Evolutionary conservation across 768 basidiomycete species (phyloP).

Genomic region (Macrolepiota albuminosa): DNA sequence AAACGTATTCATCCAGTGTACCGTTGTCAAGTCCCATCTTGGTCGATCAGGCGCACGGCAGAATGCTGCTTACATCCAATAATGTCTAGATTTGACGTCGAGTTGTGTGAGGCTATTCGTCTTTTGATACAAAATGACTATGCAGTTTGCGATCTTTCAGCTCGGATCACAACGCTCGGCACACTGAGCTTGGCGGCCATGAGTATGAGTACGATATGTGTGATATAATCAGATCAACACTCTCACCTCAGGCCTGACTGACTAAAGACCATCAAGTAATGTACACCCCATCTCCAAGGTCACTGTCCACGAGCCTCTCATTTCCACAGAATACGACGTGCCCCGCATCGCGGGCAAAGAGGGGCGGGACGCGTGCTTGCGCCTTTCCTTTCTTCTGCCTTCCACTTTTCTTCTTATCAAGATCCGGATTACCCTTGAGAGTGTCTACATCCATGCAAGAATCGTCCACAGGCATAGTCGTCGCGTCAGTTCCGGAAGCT

Average conservation of each 20-base stretch:
- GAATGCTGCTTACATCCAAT: background rate
- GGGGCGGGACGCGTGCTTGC: conserved; percentile 43
- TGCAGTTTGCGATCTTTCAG: background rate
- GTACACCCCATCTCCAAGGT: conserved; percentile 21
- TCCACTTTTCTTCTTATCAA: background rate
- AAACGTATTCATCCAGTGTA: background rate
- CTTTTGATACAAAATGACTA: background rate
- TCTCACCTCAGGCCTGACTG: background rate
- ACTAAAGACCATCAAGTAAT: conserved; percentile 15
- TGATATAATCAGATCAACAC: background rate
- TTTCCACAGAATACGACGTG: conserved; percentile 69
- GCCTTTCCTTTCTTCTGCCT: conserved; percentile 14
- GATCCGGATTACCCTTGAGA: background rate
- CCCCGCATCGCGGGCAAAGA: conserved; percentile 59
- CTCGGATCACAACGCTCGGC: background rate
- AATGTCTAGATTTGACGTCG: background rate
- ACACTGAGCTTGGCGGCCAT: background rate
- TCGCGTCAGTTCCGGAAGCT: background rate
- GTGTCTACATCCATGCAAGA: conserved; percentile 1
- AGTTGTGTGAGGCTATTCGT: background rate
- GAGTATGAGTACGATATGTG: no score
- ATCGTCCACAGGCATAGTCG: background rate
- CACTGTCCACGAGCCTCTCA: conserved; percentile 31
- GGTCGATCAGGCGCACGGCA: background rate
- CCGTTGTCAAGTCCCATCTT: background rate